Percentiles rank a stretch among this genome's conserved stretches.
These are phyloP conservation scores for Evansstolkia leycettana DNA, from an alignment of 495 filamentous ascomycete genomes.

Conservation along the genomic window DNA sequence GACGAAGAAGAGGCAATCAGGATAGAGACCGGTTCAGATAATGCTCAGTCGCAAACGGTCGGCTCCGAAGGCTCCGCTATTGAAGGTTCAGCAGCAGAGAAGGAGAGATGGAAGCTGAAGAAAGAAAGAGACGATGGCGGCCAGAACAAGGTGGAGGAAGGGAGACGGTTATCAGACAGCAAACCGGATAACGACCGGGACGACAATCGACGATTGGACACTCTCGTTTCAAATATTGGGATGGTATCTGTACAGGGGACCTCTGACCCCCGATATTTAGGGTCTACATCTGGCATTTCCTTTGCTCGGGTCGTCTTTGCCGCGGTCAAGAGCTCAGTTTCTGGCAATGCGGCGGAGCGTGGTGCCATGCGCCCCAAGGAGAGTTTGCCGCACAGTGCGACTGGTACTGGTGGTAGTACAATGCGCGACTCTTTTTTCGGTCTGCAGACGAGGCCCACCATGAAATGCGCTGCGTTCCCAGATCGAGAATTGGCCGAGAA, in stretches of 20 bases:
- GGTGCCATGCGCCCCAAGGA: slow-evolving; percentile 38
- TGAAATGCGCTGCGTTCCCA: slow-evolving; percentile 77
- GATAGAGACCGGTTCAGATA: slow-evolving; percentile 21
- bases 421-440: slow-evolving; percentile 96
- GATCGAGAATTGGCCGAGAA: slow-evolving; percentile 56
- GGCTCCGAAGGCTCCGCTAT: slow-evolving; percentile 4
- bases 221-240: slow-evolving; percentile 64
- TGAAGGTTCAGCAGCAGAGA: slow-evolving; percentile 8
- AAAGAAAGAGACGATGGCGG: slow-evolving; percentile 1
- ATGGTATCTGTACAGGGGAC: slow-evolving; percentile 66
- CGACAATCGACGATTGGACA: slow-evolving; percentile 52
- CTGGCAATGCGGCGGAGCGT: slow-evolving; percentile 43
- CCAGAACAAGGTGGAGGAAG: slow-evolving; percentile 9
- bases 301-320: slow-evolving; percentile 93
- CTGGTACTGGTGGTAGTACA: slow-evolving; percentile 46
- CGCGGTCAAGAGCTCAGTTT: slow-evolving; percentile 76
- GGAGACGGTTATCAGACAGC: slow-evolving; percentile 23
- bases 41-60: slow-evolving; percentile 8
- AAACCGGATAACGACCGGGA: slow-evolving; percentile 25
- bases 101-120: slow-evolving; percentile 16
- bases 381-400: slow-evolving; percentile 28
- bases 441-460: slow-evolving; percentile 76
- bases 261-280: slow-evolving; percentile 68
- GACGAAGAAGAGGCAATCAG: slow-evolving; percentile 44
- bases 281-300: slow-evolving; percentile 81